phyloP scores from a whole-genome alignment of 495 filamentous ascomycete species.

The Lophiotrema nucula region DNA sequence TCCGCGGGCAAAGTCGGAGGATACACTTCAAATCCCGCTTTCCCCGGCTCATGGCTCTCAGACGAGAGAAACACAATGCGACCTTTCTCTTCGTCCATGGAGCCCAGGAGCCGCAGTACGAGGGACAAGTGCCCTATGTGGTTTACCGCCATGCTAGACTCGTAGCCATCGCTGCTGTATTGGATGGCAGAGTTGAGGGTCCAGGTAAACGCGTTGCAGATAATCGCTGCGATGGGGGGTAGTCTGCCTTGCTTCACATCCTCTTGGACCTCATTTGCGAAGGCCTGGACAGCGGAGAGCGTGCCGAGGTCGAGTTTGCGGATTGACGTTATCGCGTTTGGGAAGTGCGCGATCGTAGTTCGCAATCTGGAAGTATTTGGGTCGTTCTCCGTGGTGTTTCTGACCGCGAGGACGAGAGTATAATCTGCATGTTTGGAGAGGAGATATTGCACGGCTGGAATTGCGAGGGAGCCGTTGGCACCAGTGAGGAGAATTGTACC shows the following conservation, averaged over 20 bases:
- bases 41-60: conserved; percentile 9
- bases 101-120: conserved; percentile 2
- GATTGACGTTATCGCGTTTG: conserved; percentile 40
- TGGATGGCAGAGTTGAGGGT: conserved; percentile 36
- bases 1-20: conserved; percentile 7
- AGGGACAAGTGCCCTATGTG: conserved; percentile 14
- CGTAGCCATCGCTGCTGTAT: conserved; percentile 10
- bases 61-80: conserved; percentile 12
- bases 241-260: conserved; percentile 40
- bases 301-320: conserved; percentile 45
- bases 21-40: neutral
- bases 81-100: neutral
- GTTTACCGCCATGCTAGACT: conserved; percentile 3
- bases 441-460: conserved; percentile 45
- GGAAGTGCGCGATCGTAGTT: conserved; percentile 38
- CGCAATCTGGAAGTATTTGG: conserved; percentile 47
- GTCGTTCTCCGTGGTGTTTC: conserved; percentile 44
- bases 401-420: conserved; percentile 46
- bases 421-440: conserved; percentile 42
- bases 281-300: conserved; percentile 42
- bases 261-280: conserved; percentile 37
- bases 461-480: conserved; percentile 51
- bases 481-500: conserved; percentile 51
- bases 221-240: conserved; percentile 43
- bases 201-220: conserved; percentile 51